Evolutionary conservation across 768 basidiomycete species (phyloP), one percentile per base, ranked within the genome.

Genomic region (Suillus fuscotomentosus): DNA sequence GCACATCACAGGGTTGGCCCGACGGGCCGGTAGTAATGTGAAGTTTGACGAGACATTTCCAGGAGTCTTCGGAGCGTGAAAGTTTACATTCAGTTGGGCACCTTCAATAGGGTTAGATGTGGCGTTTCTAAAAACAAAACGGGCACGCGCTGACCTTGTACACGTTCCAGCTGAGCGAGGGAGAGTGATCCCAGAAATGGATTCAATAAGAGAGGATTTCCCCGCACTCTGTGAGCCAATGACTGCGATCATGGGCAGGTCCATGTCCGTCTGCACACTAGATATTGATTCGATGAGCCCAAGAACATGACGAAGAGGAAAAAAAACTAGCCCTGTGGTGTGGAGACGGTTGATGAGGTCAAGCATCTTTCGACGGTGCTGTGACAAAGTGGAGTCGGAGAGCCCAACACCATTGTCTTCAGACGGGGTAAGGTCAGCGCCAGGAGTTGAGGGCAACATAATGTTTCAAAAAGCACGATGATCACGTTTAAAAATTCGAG

Each of bases 151-250:
- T 45, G 65, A 87, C 91, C 91, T 81, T 1, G 91, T 93, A 65
- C 91, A 92, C 0, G 90, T 91, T 0, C 91, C 91, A n/a, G 85
- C 79, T 0, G 87, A 88, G 11, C 89, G 82, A 27, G 90, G 90
- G 0, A 92, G 76, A 0, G 83, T 88, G 20, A 92, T 84, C 0
- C 90, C 88, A 0, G 89, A 90, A 53, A 92, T 91, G 0, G 88
- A 83, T 68, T 92, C 90, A 13, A 92, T 91, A 5, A 92, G 79
- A 0, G 90, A 92, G 0, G 89, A 90, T 69, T 92, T 92, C 0
- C 91, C 91, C 0, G 88, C 88, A 51, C 86, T 89, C 67, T 92
- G 91, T 2, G 81, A 83, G 1, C 91, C 90, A 20, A 91, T 83
- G 50, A 91, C 91, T 0, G 86, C 87, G 39, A 92, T 90, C 66